phyloP scores from a whole-genome alignment of 2,329 filamentous ascomycete species.

The Ceratocystis albifundus region DNA sequence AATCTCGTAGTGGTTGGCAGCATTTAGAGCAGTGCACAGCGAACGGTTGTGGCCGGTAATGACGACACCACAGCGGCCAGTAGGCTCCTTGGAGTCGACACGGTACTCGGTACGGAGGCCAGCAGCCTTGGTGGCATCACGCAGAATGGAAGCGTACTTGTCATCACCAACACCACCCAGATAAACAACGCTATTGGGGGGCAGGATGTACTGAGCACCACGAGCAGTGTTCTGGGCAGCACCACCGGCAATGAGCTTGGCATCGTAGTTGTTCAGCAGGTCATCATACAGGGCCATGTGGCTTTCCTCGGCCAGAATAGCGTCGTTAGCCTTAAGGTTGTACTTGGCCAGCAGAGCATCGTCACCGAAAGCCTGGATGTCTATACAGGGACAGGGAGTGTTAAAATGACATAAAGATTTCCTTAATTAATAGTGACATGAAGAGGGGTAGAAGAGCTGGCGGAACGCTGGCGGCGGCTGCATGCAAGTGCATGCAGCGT shows the following conservation, averaged over 20 bases:
- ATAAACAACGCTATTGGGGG: constrained; percentile 80
- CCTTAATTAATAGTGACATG: background rate
- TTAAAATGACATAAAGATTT: constrained; percentile 8
- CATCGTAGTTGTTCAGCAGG: constrained; percentile 79
- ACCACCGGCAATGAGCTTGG: constrained; percentile 89
- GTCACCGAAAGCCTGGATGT: constrained; percentile 83
- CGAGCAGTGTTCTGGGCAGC: constrained; percentile 96
- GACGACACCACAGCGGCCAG: constrained; percentile 88
- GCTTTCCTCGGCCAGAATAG: constrained; percentile 88
- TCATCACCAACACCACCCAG: constrained; percentile 89
- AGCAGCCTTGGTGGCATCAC: constrained; percentile 72
- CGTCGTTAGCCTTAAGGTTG: constrained; percentile 86
- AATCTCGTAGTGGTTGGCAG: constrained; percentile 92
- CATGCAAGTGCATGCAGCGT: background rate
- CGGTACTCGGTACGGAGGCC: constrained; percentile 93
- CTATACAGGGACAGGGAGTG: constrained; percentile 33
- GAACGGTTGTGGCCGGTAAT: constrained; percentile 94
- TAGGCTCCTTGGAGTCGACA: constrained; percentile 70
- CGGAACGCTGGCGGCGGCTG: background rate
- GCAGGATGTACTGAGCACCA: constrained; percentile 91
- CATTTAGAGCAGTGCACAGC: constrained; percentile 88
- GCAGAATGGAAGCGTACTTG: constrained; percentile 84
- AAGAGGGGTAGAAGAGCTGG: background rate
- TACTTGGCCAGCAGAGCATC: constrained; percentile 85
- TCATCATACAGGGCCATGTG: constrained; percentile 88